phyloP scores from a whole-genome alignment of 768 basidiomycete genomes.

The Pleurotus tuoliensis region DNA sequence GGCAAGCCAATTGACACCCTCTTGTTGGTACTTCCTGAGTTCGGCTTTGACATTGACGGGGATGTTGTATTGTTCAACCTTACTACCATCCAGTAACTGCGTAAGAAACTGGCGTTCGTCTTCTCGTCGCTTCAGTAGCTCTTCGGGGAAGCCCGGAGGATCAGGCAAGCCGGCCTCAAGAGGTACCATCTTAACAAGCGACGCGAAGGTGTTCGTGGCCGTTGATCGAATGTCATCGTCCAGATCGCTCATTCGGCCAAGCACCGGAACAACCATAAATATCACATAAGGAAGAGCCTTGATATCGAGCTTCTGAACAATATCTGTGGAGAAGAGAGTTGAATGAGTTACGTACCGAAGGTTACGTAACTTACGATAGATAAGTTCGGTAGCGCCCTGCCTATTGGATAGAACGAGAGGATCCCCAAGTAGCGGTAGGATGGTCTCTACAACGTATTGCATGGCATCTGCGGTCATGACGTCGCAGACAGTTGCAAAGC shows the following conservation, averaged over 20 bases:
- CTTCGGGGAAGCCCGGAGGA: slow-evolving; percentile 87
- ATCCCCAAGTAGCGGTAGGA: slow-evolving; percentile 82
- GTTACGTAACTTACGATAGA: slow-evolving; percentile 68
- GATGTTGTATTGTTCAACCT: slow-evolving; percentile 86
- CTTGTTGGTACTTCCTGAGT: slow-evolving; percentile 95
- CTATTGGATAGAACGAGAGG: slow-evolving; percentile 67
- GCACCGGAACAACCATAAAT: slow-evolving; percentile 92
- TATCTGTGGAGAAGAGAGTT: slow-evolving; percentile 46
- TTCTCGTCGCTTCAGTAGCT: slow-evolving; percentile 80
- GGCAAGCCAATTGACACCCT: slow-evolving; percentile 98
- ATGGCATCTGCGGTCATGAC: slow-evolving; percentile 84
- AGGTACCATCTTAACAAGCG: slow-evolving; percentile 97
- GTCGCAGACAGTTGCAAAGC: slow-evolving; percentile 84
- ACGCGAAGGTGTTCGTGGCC: slow-evolving; percentile 96
- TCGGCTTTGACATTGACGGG: slow-evolving; percentile 91
- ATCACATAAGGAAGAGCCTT: slow-evolving; percentile 95
- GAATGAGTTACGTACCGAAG: neutral
- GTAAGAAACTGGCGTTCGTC: slow-evolving; percentile 87
- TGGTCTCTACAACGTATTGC: slow-evolving; percentile 81
- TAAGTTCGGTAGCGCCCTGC: slow-evolving; percentile 86
- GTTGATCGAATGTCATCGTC: slow-evolving; percentile 90
- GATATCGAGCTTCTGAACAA: slow-evolving; percentile 88
- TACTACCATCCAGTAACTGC: slow-evolving; percentile 91
- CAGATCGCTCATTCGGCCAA: slow-evolving; percentile 95
- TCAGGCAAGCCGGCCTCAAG: slow-evolving; percentile 97